phyloP scores from a whole-genome alignment of 2,329 filamentous ascomycete species.

The Dichotomopilus funicola region DNA sequence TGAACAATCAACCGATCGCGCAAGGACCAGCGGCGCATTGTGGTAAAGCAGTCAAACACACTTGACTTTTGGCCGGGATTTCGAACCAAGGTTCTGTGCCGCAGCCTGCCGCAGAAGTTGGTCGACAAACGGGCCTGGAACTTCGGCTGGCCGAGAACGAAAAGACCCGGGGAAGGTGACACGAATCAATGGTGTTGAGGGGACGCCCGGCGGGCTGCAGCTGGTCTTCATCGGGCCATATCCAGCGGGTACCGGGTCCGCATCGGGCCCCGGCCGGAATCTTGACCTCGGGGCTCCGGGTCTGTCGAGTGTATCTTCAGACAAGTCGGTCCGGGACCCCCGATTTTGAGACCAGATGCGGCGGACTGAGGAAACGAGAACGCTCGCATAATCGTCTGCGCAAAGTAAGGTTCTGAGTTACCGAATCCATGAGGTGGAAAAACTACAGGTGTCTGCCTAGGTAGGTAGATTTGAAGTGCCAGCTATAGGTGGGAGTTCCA shows the following conservation, averaged over 20 bases:
- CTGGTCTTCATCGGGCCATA: neutral
- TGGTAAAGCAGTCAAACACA: no score
- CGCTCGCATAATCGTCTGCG: no score
- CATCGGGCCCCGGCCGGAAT: slow-evolving; percentile 5
- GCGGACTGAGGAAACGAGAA: no score
- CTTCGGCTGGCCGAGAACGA: slow-evolving; percentile 8
- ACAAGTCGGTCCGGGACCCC: neutral
- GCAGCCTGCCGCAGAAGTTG: slow-evolving; percentile 18
- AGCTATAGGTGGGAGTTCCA: no score
- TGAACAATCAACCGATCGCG: neutral
- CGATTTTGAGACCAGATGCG: no score
- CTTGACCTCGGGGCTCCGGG: slow-evolving; percentile 8
- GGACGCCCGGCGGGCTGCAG: neutral
- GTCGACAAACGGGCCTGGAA: slow-evolving; percentile 15
- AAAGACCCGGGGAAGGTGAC: neutral
- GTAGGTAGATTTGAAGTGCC: no score
- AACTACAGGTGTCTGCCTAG: no score
- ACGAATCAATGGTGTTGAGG: neutral
- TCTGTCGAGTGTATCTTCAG: slow-evolving; percentile 1
- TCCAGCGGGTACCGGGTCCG: slow-evolving; percentile 14
- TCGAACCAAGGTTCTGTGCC: slow-evolving; percentile 15
- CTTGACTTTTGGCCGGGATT: no score
- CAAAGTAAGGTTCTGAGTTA: no score
- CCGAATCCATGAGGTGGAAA: no score
- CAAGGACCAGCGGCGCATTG: neutral